phyloP scores from a whole-genome alignment of 768 basidiomycete genomes.

The Pleurotus djamor region DNA sequence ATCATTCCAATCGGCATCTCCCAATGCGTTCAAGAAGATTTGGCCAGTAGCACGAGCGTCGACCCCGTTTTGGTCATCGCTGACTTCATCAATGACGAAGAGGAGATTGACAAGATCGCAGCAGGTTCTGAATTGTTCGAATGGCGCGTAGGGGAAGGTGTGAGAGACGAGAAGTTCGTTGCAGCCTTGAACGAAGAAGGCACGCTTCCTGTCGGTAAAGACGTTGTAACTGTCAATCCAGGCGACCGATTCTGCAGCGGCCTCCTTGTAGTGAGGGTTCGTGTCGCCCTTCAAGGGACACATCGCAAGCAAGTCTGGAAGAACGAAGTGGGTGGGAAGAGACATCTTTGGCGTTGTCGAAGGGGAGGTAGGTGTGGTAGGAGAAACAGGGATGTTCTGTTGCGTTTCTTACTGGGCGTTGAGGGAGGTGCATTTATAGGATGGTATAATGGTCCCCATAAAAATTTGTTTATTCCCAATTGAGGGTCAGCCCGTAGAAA shows the following conservation, averaged over 20 bases:
- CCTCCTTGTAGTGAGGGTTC: conserved; percentile 57
- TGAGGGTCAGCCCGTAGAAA: background rate
- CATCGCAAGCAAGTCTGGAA: conserved; percentile 54
- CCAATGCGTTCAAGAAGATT: conserved; percentile 51
- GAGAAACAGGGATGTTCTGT: background rate
- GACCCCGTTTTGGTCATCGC: conserved; percentile 59
- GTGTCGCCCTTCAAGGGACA: conserved; percentile 46
- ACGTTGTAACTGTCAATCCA: conserved; percentile 63
- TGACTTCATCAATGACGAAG: conserved; percentile 68
- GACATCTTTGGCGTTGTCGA: background rate
- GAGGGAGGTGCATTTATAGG: conserved; percentile 1
- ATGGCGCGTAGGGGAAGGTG: conserved; percentile 57
- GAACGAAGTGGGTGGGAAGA: conserved; percentile 32
- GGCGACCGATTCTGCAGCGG: conserved; percentile 52
- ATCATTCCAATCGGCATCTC: conserved; percentile 49
- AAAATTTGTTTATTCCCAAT: conserved; percentile 6
- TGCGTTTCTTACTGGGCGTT: background rate
- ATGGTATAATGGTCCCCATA: background rate
- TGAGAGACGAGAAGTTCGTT: conserved; percentile 63
- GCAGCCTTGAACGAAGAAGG: conserved; percentile 60
- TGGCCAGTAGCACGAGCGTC: conserved; percentile 54
- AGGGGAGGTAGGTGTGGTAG: background rate
- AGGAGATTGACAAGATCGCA: conserved; percentile 57
- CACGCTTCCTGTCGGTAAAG: conserved; percentile 58
- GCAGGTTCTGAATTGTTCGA: conserved; percentile 54